Conservation (phyloP, 345 rosid genomes). For the Euphorbia lathyris region DNA sequence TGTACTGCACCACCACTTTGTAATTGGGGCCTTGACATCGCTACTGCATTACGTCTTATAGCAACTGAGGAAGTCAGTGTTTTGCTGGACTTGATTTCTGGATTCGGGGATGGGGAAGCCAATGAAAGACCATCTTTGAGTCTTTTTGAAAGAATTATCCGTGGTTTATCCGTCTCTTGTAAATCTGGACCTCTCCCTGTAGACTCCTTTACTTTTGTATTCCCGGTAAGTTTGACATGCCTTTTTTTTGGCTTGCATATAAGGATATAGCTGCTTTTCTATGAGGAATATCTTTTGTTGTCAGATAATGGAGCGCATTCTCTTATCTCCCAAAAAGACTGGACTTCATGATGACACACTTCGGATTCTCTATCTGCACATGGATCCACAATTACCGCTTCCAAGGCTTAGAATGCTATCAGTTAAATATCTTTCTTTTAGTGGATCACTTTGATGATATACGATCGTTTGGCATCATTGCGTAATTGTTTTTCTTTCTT, state of each 20-base stretch:
- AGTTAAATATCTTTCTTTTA: slow-evolving; percentile 39
- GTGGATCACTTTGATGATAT: not conserved
- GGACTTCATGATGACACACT: slow-evolving; percentile 83
- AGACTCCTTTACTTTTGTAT: slow-evolving; percentile 86
- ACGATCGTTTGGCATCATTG: not conserved
- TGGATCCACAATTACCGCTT: slow-evolving; percentile 90
- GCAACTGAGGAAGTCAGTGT: slow-evolving; percentile 52
- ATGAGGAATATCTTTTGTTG: slow-evolving; percentile 17
- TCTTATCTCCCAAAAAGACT: slow-evolving; percentile 72
- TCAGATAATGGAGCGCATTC: slow-evolving; percentile 88
- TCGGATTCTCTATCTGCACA: slow-evolving; percentile 72
- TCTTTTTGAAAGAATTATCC: slow-evolving; percentile 76
- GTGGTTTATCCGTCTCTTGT: slow-evolving; percentile 69
- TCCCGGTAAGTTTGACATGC: slow-evolving; percentile 58
- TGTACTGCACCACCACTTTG: slow-evolving; percentile 83
- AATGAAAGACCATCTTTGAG: slow-evolving; percentile 47
- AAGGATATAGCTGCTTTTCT: slow-evolving; percentile 12
- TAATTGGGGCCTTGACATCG: slow-evolving; percentile 91
- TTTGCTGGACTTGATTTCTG: slow-evolving; percentile 47
- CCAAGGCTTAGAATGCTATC: slow-evolving; percentile 94
- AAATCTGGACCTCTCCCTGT: slow-evolving; percentile 93
- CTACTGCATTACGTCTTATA: slow-evolving; percentile 82
- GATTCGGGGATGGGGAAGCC: slow-evolving; percentile 45
- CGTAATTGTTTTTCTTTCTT: slow-evolving; percentile 8
- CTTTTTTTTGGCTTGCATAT: slow-evolving; percentile 5